Evolutionary conservation across 306 rosid genomes (phyloP), one percentile per base, ranked within the genome.

Genomic region (Neltuma alba): DNA sequence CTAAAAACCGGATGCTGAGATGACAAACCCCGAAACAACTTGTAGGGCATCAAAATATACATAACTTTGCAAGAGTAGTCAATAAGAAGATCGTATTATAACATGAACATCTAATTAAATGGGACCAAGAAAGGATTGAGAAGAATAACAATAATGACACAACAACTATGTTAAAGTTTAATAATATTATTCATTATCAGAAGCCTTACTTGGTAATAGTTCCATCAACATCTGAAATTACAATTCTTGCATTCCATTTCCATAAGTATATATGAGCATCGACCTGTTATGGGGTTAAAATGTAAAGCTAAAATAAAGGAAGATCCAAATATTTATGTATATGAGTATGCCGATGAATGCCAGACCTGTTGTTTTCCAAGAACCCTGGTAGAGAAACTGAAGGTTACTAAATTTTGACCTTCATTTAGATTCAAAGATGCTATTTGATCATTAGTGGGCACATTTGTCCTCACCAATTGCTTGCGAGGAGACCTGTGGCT

Each of bases 251-350:
- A 83, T 96, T 93, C 98, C 98, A 96, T 73, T 90, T 93, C 99
- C 99, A 96, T 80, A 96, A 85, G 86, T 93, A 96, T 83, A 96
- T 93, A 84, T 91, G 99, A 68, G 98, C 98, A 86, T 96, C 99
- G 57, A 96, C 99, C 99, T 96, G 90, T 83, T 66, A 72, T 0
- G 71, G 30, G 72, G 77, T 70, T 54, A 72, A 78, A 76, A 47
- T 15, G 82, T 84, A 85, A 79, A 66, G 62, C 41, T 44, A 47
- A 84, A 78, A 72, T 82, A 61, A 9, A 34, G 28, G 33, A 74
- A 64, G 84, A 80, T 28, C 42, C 37, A 64, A 80, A 5, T 30
- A 81, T 42, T 33, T 45, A 58, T 54, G 71, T 67, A 66, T n/a
- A 80, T 65, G 52, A 74, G 33, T 16, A 52, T 47, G 48, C 34